Conservation (phyloP, 352 stramenopile genomes). For the Phytophthora citrophthora region DNA sequence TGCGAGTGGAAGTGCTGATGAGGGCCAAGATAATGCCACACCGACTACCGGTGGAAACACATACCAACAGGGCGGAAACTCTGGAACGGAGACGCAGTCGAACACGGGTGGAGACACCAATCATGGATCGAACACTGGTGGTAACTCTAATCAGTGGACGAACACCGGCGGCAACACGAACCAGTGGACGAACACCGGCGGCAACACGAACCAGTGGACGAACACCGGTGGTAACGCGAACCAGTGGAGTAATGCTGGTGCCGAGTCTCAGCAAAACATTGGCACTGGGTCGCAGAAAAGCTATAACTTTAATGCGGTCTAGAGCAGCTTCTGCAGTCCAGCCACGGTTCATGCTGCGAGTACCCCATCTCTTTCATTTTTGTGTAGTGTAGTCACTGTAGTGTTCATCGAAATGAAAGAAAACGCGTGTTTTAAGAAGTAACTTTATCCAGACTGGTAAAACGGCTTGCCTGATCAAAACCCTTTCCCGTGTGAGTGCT, state of each 20-base stretch:
- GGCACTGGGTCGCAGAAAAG: constrained; percentile 16
- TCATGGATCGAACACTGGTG: neutral
- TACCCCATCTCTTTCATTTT: neutral
- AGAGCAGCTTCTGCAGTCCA: constrained; percentile 8
- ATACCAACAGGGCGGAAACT: neutral
- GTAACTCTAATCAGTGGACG: neutral
- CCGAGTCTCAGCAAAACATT: neutral
- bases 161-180: neutral
- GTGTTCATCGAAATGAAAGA: neutral
- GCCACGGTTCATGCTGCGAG: constrained; percentile 1
- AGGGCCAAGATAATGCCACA: neutral
- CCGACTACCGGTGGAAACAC: neutral
- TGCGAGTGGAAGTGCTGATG: constrained; percentile 2
- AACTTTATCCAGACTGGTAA: too few relatives aligned
- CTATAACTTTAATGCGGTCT: constrained; percentile 17
- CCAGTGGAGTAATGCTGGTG: neutral
- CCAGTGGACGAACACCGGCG: neutral
- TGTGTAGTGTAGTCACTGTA: constrained; percentile 11
- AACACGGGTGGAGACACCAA: neutral
- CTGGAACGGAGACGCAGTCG: neutral
- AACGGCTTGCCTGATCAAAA: neutral
- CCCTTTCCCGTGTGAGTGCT: too few relatives aligned
- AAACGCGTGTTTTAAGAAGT: too few relatives aligned
- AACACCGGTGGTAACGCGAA: neutral
- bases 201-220: neutral